Percentiles rank a stretch among this genome's conserved stretches.
These are phyloP conservation scores for Rhizoclosmatium sp. DNA, from an alignment of 192 early-diverging fungal genomes.

Conservation along the genomic window DNA sequence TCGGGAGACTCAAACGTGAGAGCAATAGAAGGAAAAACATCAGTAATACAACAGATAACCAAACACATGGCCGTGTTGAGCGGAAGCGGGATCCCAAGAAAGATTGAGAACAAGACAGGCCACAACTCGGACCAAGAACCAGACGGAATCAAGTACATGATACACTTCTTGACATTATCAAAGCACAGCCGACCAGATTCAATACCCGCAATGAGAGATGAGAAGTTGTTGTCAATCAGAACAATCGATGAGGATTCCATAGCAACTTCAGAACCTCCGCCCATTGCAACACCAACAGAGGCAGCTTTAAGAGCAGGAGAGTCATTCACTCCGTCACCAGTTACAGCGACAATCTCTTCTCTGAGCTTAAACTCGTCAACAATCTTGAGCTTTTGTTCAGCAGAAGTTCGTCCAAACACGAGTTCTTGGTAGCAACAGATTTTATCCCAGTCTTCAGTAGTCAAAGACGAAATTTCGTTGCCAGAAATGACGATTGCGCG, in stretches of 20 bases:
- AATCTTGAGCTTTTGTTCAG: slow-evolving; percentile 87
- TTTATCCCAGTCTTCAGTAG: slow-evolving; percentile 74
- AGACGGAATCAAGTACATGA: slow-evolving; percentile 51
- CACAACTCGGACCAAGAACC: no score
- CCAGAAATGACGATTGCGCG: slow-evolving; percentile 65
- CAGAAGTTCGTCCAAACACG: slow-evolving; percentile 88
- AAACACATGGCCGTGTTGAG: slow-evolving; percentile 75
- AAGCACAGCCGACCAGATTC: slow-evolving; percentile 86
- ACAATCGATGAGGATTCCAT: slow-evolving; percentile 57
- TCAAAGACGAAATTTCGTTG: slow-evolving; percentile 65
- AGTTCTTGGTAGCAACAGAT: slow-evolving; percentile 72
- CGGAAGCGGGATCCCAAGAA: slow-evolving; percentile 81
- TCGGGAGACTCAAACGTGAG: slow-evolving; percentile 82
- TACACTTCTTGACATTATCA: slow-evolving; percentile 88
- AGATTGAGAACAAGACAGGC: slow-evolving; percentile 77
- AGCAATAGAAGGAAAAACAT: slow-evolving; percentile 67
- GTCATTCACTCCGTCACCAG: slow-evolving; percentile 94
- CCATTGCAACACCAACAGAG: slow-evolving; percentile 89
- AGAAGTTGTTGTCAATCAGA: slow-evolving; percentile 68
- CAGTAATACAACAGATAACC: slow-evolving; percentile 56
- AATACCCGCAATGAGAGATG: slow-evolving; percentile 77
- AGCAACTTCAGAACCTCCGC: slow-evolving; percentile 74
- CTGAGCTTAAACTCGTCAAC: slow-evolving; percentile 71
- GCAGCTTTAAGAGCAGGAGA: slow-evolving; percentile 88
- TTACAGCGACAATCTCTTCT: slow-evolving; percentile 80